These are phyloP conservation scores for Diaporthe sp. DNA, from an alignment of 2,329 filamentous ascomycete species.

Conservation along the genomic window DNA sequence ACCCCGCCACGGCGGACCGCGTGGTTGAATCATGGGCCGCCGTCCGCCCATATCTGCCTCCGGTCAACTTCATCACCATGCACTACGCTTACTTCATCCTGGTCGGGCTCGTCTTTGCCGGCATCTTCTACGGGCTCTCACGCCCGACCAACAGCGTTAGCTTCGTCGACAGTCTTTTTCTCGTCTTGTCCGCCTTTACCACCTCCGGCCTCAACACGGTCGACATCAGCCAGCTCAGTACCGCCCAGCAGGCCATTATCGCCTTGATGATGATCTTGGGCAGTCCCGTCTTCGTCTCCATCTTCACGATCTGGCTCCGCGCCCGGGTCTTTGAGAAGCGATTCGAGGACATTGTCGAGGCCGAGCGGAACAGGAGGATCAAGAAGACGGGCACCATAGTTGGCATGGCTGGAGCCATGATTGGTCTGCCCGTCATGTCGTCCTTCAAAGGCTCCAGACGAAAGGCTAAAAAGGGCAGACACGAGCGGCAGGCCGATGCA, in stretches of 20 bases:
- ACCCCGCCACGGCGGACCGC: conserved; percentile 1
- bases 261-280: conserved; percentile 73
- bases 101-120: conserved; percentile 63
- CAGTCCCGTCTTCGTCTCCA: conserved; percentile 72
- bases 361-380: conserved; percentile 48
- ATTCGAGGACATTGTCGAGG: conserved; percentile 63
- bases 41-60: conserved; percentile 45
- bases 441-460: conserved; percentile 24
- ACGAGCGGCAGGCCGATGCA: conserved; percentile 31
- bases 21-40: conserved; percentile 20
- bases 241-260: conserved; percentile 73
- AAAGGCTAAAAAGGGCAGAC: conserved; percentile 12
- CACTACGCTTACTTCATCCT: conserved; percentile 75
- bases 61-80: conserved; percentile 70
- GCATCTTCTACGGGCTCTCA: conserved; percentile 70
- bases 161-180: conserved; percentile 73
- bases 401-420: conserved; percentile 38
- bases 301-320: conserved; percentile 70
- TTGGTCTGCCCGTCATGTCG: conserved; percentile 38
- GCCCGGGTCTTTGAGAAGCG: conserved; percentile 71
- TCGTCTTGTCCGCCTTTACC: conserved; percentile 74
- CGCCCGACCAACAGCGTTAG: conserved; percentile 60
- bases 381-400: conserved; percentile 38
- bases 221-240: conserved; percentile 69
- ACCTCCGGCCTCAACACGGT: conserved; percentile 73